Percentiles rank a stretch among this genome's conserved stretches.
These are phyloP conservation scores for Amborella trichopoda DNA, from an alignment of 164 flowering plant genomes.

Conservation along the genomic window DNA sequence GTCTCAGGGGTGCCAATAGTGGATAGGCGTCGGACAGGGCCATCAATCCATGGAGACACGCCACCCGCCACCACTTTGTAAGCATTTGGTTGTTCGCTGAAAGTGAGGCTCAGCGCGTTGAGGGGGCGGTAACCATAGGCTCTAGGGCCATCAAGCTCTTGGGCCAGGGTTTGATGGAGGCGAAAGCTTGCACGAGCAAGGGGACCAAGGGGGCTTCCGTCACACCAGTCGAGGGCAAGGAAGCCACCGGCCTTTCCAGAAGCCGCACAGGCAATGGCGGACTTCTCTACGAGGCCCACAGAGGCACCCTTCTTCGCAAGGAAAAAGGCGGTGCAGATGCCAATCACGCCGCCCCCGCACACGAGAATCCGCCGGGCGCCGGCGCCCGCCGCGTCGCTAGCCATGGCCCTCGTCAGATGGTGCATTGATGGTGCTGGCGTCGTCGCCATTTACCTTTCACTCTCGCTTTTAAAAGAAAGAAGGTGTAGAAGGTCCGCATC, in stretches of 20 bases:
- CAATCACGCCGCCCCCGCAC: constrained; percentile 95
- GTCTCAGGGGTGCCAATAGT: constrained; percentile 59
- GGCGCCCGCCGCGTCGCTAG: too few relatives aligned
- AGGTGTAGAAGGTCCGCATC: too few relatives aligned
- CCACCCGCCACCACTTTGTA: neutral
- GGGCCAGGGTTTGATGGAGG: constrained; percentile 74
- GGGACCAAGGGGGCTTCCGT: constrained; percentile 45
- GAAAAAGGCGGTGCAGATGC: constrained; percentile 90
- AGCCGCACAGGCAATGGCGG: constrained; percentile 88
- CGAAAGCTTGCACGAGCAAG: constrained; percentile 88
- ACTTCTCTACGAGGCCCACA: constrained; percentile 72
- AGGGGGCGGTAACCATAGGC: constrained; percentile 76
- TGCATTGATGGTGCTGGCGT: too few relatives aligned
- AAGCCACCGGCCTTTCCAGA: constrained; percentile 97
- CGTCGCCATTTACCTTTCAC: too few relatives aligned
- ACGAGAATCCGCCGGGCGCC: too few relatives aligned
- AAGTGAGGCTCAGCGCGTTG: constrained; percentile 53
- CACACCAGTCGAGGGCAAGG: constrained; percentile 95
- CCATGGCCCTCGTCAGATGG: too few relatives aligned
- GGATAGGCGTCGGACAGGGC: constrained; percentile 28
- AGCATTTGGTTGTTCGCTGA: neutral
- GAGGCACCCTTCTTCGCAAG: constrained; percentile 56
- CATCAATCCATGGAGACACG: constrained; percentile 67
- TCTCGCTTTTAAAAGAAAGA: too few relatives aligned
- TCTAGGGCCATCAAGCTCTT: constrained; percentile 55